These are phyloP conservation scores for Capsella bursapastoris DNA, from an alignment of 345 rosid genomes.

Conservation along the genomic window DNA sequence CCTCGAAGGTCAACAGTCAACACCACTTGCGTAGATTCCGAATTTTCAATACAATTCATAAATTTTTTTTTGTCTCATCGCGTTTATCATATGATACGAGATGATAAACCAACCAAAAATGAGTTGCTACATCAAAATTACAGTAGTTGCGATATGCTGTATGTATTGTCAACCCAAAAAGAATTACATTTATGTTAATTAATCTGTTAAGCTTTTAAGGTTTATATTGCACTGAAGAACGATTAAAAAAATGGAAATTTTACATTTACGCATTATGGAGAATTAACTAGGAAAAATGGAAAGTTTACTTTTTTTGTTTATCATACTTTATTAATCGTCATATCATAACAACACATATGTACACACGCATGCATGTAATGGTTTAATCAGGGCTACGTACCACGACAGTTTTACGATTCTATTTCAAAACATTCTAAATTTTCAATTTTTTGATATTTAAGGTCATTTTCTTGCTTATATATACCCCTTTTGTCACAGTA, in stretches of 20 bases:
- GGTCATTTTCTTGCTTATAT: no score
- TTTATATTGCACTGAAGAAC: neutral
- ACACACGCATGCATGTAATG: neutral
- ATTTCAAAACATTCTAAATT: neutral
- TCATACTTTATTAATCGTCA: neutral
- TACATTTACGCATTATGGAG: neutral
- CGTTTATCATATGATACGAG: neutral
- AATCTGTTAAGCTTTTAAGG: neutral
- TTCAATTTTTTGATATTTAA: neutral
- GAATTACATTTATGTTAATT: no score
- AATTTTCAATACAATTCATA: neutral
- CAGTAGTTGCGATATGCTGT: no score
- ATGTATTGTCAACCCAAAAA: neutral
- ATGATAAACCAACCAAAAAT: no score
- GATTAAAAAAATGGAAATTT: neutral
- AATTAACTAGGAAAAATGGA: neutral
- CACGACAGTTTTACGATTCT: neutral
- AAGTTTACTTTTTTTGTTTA: neutral
- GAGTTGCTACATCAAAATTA: no score
- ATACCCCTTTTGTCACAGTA: no score
- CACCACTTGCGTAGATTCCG: slow-evolving; percentile 11
- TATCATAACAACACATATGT: neutral
- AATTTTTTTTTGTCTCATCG: neutral
- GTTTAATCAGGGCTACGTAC: neutral
- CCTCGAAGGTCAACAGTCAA: neutral